phyloP scores from a whole-genome alignment of 1,284 basidiomycete genomes.

The Cryptococcus hybrid region DNA sequence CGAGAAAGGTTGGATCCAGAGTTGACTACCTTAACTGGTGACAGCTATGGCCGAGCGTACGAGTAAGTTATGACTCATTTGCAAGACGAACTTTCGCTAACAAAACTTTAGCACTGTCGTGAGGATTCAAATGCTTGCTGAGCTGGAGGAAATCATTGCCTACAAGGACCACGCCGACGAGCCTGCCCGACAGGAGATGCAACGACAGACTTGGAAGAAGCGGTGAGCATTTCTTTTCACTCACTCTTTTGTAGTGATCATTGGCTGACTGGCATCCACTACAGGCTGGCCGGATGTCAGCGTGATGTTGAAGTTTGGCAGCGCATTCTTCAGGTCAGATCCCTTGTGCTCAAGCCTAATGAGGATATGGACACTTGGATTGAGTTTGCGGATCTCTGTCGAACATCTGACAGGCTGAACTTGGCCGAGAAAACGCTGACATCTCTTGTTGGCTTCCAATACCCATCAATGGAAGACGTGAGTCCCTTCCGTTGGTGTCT shows the following conservation, averaged over 20 bases:
- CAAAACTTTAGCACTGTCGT: slow-evolving; percentile 73
- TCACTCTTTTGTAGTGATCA: too few relatives aligned
- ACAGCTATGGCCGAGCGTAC: slow-evolving; percentile 95
- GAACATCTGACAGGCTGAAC: slow-evolving; percentile 79
- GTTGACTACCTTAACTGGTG: slow-evolving; percentile 86
- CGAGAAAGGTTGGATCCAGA: slow-evolving; percentile 91
- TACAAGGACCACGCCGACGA: slow-evolving; percentile 96
- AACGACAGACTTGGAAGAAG: slow-evolving; percentile 94
- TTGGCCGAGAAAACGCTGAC: slow-evolving; percentile 98
- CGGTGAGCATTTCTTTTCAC: slow-evolving; percentile 55
- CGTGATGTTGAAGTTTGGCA: slow-evolving; percentile 99
- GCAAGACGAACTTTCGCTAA: slow-evolving; percentile 13
- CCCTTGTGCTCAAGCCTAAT: slow-evolving; percentile 87
- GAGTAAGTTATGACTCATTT: slow-evolving; percentile 61
- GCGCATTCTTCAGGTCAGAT: slow-evolving; percentile 92
- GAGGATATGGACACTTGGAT: slow-evolving; percentile 99
- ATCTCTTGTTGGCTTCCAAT: slow-evolving; percentile 69
- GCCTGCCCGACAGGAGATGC: slow-evolving; percentile 80
- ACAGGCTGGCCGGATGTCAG: slow-evolving; percentile 89
- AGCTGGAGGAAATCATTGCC: slow-evolving; percentile 95
- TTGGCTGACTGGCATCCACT: slow-evolving; percentile 10
- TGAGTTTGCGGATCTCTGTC: slow-evolving; percentile 83
- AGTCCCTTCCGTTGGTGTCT: neutral
- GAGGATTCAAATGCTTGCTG: slow-evolving; percentile 97
- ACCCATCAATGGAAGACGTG: slow-evolving; percentile 40